These are phyloP conservation scores for Lipomyces yamadae DNA, from an alignment of 805 yeast species.

Conservation along the genomic window DNA sequence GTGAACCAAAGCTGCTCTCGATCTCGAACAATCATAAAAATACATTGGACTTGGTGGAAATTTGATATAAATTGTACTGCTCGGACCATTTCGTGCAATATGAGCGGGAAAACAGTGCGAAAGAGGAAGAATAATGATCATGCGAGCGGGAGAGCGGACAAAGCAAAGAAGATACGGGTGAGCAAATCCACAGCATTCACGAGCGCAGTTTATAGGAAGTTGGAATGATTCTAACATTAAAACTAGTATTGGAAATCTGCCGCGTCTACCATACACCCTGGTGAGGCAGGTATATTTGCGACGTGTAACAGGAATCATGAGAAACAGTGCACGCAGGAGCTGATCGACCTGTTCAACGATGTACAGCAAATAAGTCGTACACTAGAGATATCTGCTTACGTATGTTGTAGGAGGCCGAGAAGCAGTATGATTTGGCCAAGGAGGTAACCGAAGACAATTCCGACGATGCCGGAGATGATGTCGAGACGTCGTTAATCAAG, in stretches of 20 bases:
- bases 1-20: not conserved
- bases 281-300: conserved; percentile 84
- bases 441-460: conserved; percentile 25
- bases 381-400: not conserved
- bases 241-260: conserved; percentile 31
- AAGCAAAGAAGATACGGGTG: not conserved
- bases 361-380: conserved; percentile 31
- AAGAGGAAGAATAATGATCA: not conserved
- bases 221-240: not conserved
- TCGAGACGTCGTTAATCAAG: conserved; percentile 36
- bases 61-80: not conserved
- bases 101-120: not conserved
- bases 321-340: conserved; percentile 73
- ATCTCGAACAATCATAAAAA: too few species aligned
- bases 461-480: conserved; percentile 42
- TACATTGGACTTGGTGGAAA: not conserved
- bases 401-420: conserved; percentile 33
- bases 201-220: not conserved
- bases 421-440: conserved; percentile 39
- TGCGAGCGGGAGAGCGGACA: not conserved
- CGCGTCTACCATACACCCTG: conserved; percentile 42
- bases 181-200: not conserved
- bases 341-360: conserved; percentile 62
- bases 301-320: conserved; percentile 87
- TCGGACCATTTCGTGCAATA: not conserved